Conservation (phyloP, 2,329 filamentous ascomycete species). For the Talaromyces sp. region DNA sequence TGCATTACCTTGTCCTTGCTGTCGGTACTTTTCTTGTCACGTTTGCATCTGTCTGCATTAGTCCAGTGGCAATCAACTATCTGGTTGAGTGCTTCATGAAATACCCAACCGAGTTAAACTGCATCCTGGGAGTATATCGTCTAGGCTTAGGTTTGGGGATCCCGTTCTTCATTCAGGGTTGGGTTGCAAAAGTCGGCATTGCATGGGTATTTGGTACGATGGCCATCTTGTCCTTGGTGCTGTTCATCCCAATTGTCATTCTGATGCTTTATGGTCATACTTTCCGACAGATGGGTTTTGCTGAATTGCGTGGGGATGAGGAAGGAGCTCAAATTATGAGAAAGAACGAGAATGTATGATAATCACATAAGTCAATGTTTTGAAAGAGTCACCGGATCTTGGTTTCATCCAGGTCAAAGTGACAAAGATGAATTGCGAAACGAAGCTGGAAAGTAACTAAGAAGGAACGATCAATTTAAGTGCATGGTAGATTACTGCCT, state of each 20-base stretch:
- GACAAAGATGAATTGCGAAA: background rate
- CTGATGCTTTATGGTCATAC: constrained; percentile 7
- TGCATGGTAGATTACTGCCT: background rate
- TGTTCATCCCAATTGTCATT: constrained; percentile 7
- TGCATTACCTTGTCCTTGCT: constrained; percentile 14
- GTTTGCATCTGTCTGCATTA: background rate
- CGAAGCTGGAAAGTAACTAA: background rate
- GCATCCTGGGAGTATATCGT: constrained; percentile 8
- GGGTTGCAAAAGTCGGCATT: constrained; percentile 1
- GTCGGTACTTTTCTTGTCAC: constrained; percentile 8
- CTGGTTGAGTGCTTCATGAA: constrained; percentile 14
- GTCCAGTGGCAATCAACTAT: constrained; percentile 9
- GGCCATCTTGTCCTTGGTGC: constrained; percentile 8
- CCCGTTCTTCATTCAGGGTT: constrained; percentile 12
- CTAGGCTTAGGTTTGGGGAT: constrained; percentile 8
- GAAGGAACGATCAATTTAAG: background rate
- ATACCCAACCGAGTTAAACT: constrained; percentile 13
- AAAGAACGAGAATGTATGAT: background rate
- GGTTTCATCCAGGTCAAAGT: background rate
- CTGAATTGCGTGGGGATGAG: constrained; percentile 8
- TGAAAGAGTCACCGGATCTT: no score
- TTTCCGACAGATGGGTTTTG: constrained; percentile 9
- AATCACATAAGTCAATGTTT: background rate
- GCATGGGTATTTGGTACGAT: constrained; percentile 14
- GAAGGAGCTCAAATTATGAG: constrained; percentile 12